Percentiles rank a stretch among this genome's conserved stretches.
phyloP scores from a whole-genome alignment of 2,329 filamentous ascomycete species.

The Fusarium coffeatum region DNA sequence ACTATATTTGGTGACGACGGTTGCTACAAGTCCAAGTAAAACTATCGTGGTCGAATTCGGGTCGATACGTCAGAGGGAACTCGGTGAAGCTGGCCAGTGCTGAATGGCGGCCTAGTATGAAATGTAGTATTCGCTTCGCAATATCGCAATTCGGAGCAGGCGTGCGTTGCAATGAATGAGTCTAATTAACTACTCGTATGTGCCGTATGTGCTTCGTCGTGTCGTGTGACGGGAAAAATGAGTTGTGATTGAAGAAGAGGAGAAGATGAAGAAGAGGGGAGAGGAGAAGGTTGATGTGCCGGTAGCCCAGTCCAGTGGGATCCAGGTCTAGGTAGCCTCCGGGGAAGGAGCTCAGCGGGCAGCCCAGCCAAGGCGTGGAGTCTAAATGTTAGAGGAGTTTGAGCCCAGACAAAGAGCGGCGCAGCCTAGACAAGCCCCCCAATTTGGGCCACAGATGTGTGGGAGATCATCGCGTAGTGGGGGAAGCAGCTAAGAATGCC shows the following conservation, averaged over 20 bases:
- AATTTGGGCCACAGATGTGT: constrained; percentile 20
- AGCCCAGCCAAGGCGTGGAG: constrained; percentile 24
- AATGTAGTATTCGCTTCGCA: constrained; percentile 4
- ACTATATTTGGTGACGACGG: background rate
- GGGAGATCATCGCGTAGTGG: constrained; percentile 26
- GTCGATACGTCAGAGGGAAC: constrained; percentile 34
- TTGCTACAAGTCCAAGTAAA: constrained; percentile 6
- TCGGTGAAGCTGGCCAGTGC: constrained; percentile 32
- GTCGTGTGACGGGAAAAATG: constrained; percentile 21
- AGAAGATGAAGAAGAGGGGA: constrained; percentile 32
- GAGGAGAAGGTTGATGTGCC: constrained; percentile 33
- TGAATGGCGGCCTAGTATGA: constrained; percentile 16
- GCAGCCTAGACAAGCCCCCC: constrained; percentile 21
- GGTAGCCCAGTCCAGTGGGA: constrained; percentile 19
- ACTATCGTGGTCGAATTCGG: constrained; percentile 23
- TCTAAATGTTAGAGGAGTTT: constrained; percentile 33
- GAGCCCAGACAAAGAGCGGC: constrained; percentile 24
- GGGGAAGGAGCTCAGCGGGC: constrained; percentile 19
- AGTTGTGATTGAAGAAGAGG: constrained; percentile 27
- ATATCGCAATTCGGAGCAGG: constrained; percentile 9
- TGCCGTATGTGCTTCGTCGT: constrained; percentile 15
- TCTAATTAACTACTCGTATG: constrained; percentile 3
- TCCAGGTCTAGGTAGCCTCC: constrained; percentile 23
- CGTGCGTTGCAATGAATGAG: background rate
- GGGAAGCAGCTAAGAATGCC: constrained; percentile 7